These are phyloP conservation scores for Sarocladium kiliense DNA, from an alignment of 2,329 filamentous ascomycete genomes.

Conservation along the genomic window DNA sequence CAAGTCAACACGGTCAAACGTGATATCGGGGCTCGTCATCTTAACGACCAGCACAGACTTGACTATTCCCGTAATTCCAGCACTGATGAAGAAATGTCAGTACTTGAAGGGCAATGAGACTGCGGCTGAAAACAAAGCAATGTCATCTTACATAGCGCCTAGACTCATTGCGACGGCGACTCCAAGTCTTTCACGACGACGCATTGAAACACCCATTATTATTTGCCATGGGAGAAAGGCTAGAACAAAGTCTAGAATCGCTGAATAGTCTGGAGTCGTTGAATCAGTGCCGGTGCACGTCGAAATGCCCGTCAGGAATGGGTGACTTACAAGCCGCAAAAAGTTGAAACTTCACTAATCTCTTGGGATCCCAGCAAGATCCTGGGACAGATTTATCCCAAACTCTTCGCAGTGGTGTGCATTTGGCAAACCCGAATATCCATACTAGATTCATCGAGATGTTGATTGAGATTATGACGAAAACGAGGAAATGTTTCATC, in stretches of 20 bases:
- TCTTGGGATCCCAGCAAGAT: slow-evolving; percentile 23
- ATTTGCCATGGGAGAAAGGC: slow-evolving; percentile 29
- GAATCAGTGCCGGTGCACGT: too few species aligned
- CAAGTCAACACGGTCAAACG: slow-evolving; percentile 27
- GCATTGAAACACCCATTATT: slow-evolving; percentile 26
- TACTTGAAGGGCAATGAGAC: too few species aligned
- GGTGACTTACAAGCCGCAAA: slow-evolving; percentile 27
- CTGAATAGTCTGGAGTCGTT: slow-evolving; percentile 24
- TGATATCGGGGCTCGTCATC: slow-evolving; percentile 27
- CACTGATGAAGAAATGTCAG: too few species aligned
- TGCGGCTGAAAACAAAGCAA: background rate
- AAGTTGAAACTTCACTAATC: slow-evolving; percentile 22
- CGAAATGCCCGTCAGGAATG: too few species aligned
- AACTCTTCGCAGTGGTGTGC: slow-evolving; percentile 22
- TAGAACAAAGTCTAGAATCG: slow-evolving; percentile 27
- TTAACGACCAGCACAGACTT: slow-evolving; percentile 25
- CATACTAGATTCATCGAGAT: slow-evolving; percentile 27
- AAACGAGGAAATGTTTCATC: slow-evolving; percentile 23
- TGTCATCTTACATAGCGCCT: slow-evolving; percentile 23
- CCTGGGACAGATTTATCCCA: slow-evolving; percentile 20
- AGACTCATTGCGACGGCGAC: slow-evolving; percentile 30
- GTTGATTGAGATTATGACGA: slow-evolving; percentile 28
- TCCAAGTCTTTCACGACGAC: slow-evolving; percentile 26
- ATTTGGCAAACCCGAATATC: slow-evolving; percentile 28
- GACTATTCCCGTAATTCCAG: slow-evolving; percentile 27